Evolutionary conservation across 345 rosid genomes (phyloP).

Genomic region (Citrus sinensis): DVS_A1.0 CM039162.1:31473501-31474000

Average conservation of each 20-base stretch:
- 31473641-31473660: background rate
- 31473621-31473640: background rate
- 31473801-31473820: background rate
- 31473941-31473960: too few species aligned
- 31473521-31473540: background rate
- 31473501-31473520: background rate
- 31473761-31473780: background rate
- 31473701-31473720: background rate
- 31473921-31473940: background rate
- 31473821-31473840: background rate
- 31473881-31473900: background rate
- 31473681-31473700: too few species aligned
- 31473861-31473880: too few species aligned
- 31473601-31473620: background rate
- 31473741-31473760: too few species aligned
- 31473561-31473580: conserved; percentile 4
- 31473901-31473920: background rate
- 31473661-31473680: too few species aligned
- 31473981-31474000: too few species aligned
- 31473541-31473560: background rate
- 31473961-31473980: background rate
- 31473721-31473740: too few species aligned
- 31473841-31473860: background rate
- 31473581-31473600: background rate
- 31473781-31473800: background rate